Evolutionary conservation across 129 eudicot genomes (phyloP), one percentile per base, ranked within the genome.

Genomic region (Tagetes patula): DNA sequence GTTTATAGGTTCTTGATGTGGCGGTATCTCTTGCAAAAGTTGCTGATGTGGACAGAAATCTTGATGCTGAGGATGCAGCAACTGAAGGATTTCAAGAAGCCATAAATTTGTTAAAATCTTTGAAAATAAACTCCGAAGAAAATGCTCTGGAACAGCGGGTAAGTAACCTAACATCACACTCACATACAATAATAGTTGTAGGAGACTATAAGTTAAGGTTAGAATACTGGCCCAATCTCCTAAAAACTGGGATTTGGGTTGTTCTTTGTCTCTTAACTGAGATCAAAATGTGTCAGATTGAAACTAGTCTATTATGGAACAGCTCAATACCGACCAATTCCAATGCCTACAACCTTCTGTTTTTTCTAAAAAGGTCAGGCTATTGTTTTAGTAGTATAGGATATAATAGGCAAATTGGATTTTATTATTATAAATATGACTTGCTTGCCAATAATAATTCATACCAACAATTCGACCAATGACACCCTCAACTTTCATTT

Each of bases 21-120:
- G 99, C 96, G 52, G 84, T 86, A 64, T 94, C 99, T 62, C 89
- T 94, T 65, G 99, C 97, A 32, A 94, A 94, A 80, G 96, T 94
- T 77, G 97, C 99, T 65, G 99, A 94, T 52, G 91, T 90, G 41
- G 97, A 94, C 74, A 86, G 96, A 76, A 91, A 89, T 80, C 91
- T 95, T 72, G 88, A 81, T 5, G 84, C 88, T 14, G 96, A 88
- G 81, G 89, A 77, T 52, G 53, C 85, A 50, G 97, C 97, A 53
- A 65, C 79, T 9, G 74, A 82, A 79, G 94, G 89, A 52, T 90
- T 95, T 78, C 84, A 78, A 79, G 96, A 95, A 82, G 99, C 84
- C 75, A 85, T 95, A 14, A 86, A 81, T 59, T 66, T 88, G 70
- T 70, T 87, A 82, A 85, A 91, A 76, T 82, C 88, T 2, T 67